Evolutionary conservation across 164 flowering plant genomes (phyloP), one percentile per base, ranked within the genome.

Genomic region (Vitis rotundifolia): DNA sequence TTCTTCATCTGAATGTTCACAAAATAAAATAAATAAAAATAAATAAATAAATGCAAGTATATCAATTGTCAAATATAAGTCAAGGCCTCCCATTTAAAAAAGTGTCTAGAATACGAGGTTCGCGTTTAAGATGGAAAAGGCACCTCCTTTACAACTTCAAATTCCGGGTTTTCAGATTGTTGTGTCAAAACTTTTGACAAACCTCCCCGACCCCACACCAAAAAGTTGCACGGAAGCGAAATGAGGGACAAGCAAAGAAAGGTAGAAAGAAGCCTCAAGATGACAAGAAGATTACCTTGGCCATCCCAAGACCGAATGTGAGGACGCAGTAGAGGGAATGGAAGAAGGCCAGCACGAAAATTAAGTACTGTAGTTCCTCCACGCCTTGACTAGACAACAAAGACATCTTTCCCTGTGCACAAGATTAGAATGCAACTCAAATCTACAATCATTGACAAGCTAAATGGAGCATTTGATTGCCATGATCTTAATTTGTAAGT

Each of bases 291-390:
- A 56, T 52, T 77, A 88, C 93, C 88, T 85, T 89, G 37, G 84
- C 85, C 78, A 77, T 78, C n/a, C 91, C 91, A 55, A 89, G 85
- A 58, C 77, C 63, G 73, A 85, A 89, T 1, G 86, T 89, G 70
- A 89, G 81, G 58, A 85, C 44, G 52, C 78, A 77, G 1, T 87
- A 84, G 11, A 84, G 58, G 64, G 80, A 80, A 67, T 87, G 89
- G 71, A 81, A 81, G 56, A 78, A 63, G 15, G 89, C 89, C 67
- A 89, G 63, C 49, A 71, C 80, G 72, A 87, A 85, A 5, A 89
- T 87, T 31, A 89, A 72, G 66, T 63, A 64, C 62, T 87, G 88
- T 1, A 89, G 85, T 26, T 89, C 70, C 58, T 67, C 57, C 2
- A 78, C 81, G 63, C 86, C 91, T 48, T 65, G 18, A 59, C 75